Base-by-base conservation (phyloP, 495 filamentous ascomycete species). In the Beverwykella pulmonaria region DNA sequence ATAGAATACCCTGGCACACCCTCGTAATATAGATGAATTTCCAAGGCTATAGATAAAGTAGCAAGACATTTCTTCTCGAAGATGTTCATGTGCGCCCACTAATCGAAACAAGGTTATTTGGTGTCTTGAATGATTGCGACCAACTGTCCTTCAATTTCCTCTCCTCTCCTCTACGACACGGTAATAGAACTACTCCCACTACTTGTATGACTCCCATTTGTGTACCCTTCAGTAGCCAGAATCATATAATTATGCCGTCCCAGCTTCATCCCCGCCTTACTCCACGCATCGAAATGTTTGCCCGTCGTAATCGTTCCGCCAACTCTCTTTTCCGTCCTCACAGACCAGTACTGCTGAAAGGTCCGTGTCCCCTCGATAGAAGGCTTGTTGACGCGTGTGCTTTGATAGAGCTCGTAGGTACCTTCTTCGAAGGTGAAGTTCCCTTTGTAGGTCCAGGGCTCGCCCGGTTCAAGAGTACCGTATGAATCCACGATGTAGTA, bases 401-500 rank as follows among this genome's bases (percentile, higher is more conserved):
- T 50, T 6, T 27, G 15, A 25, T 58, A 65, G 22, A 73, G 64
- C 23, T 54, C 22, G 53, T 73, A 73, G 12, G 61, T 65, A 22
- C 64, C 50, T 25, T 63, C 71, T 41, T 73, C 71, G 54, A 44
- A 22, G 34, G 61, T 65, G 44, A 65, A 30, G 25, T 48, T 48
- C 23, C 53, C 61, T 64, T 80, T 79, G 70, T 78, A 76, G 10
- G 36, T 65, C 19, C 56, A 27, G 3, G 61, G 29, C 19, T 36
- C 75, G 76, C 41, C 74, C 75, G 46, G 74, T 73, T 7, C 83
- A 83, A 70, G 85, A 80, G 68, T 75, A 25, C 82, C 83, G 72
- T 77, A 86, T 66, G 76, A 75, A 68, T 88, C 86, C 53, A 87
- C 72, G 59, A 88, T 80, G 75, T 87, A 87, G 76, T 86, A 87